These are phyloP conservation scores for Rhodotorula sphaerocarpa DNA, from an alignment of 768 basidiomycete species.

Conservation along the genomic window DNA sequence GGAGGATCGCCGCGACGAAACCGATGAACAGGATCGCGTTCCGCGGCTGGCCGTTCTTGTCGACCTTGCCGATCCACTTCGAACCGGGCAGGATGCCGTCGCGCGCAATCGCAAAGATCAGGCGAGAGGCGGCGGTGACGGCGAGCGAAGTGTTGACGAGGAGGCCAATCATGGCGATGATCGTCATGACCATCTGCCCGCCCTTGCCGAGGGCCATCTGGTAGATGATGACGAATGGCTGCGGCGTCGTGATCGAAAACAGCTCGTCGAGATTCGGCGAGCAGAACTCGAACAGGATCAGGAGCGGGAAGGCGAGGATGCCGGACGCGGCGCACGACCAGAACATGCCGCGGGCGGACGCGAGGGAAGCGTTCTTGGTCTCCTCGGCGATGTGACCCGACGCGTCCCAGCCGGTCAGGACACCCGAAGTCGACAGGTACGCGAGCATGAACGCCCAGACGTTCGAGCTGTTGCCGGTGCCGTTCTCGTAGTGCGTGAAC, in stretches of 20 bases:
- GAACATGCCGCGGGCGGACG: conserved; percentile 75
- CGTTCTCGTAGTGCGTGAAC: conserved; percentile 76
- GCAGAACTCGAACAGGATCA: conserved; percentile 33
- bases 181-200: conserved; percentile 76
- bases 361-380: conserved; percentile 71
- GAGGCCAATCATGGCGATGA: conserved; percentile 72
- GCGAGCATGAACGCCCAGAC: conserved; percentile 89
- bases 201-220: conserved; percentile 70
- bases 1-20: conserved; percentile 60
- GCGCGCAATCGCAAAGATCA: conserved; percentile 87
- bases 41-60: conserved; percentile 57
- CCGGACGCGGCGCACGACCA: conserved; percentile 69
- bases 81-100: conserved; percentile 83
- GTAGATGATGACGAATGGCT: conserved; percentile 85
- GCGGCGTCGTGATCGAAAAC: conserved; percentile 70
- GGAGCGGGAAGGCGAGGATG: conserved; percentile 62
- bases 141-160: conserved; percentile 80
- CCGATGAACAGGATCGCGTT: conserved; percentile 84
- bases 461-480: conserved; percentile 65
- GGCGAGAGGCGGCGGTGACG: conserved; percentile 76
- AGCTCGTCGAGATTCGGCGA: conserved; percentile 52
- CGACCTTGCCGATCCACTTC: conserved; percentile 70
- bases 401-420: conserved; percentile 83
- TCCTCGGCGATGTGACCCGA: conserved; percentile 72
- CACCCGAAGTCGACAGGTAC: conserved; percentile 78